Conservation (phyloP, 768 basidiomycete genomes). For the Tulasnella sp. region DNA sequence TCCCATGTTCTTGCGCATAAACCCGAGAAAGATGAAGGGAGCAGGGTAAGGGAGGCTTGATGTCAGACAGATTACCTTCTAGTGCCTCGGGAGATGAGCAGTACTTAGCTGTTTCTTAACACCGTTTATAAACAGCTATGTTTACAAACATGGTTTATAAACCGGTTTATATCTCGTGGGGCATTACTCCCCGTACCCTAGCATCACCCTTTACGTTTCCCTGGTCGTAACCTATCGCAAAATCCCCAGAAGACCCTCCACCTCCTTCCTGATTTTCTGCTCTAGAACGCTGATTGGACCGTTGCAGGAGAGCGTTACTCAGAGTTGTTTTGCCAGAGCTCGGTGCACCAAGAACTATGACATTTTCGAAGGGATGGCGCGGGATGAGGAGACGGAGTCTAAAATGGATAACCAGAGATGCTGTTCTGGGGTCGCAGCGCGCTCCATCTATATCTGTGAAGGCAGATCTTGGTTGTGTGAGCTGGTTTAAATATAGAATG, state of each 20-base stretch:
- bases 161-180: too few relatives aligned
- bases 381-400: slow-evolving; percentile 70
- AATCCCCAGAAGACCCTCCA: slow-evolving; percentile 44
- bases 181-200: too few relatives aligned
- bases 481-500: background rate
- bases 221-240: slow-evolving; percentile 89
- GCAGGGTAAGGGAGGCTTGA: too few relatives aligned
- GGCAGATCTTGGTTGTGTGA: too few relatives aligned
- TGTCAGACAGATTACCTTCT: too few relatives aligned
- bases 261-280: slow-evolving; percentile 33
- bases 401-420: slow-evolving; percentile 92
- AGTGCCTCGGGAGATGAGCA: too few relatives aligned
- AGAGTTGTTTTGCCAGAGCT: slow-evolving; percentile 70
- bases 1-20: too few relatives aligned
- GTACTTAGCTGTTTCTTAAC: too few relatives aligned
- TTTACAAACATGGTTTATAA: too few relatives aligned
- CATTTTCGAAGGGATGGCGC: slow-evolving; percentile 82
- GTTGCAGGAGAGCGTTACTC: slow-evolving; percentile 60
- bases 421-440: slow-evolving; percentile 27
- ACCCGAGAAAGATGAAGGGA: too few relatives aligned
- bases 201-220: slow-evolving; percentile 83
- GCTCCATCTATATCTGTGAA: background rate
- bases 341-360: slow-evolving; percentile 73
- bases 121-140: too few relatives aligned
- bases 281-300: slow-evolving; percentile 37